These are phyloP conservation scores for Cyclocybe cylindracea DNA, from an alignment of 768 basidiomycete species.

Conservation along the genomic window DNA sequence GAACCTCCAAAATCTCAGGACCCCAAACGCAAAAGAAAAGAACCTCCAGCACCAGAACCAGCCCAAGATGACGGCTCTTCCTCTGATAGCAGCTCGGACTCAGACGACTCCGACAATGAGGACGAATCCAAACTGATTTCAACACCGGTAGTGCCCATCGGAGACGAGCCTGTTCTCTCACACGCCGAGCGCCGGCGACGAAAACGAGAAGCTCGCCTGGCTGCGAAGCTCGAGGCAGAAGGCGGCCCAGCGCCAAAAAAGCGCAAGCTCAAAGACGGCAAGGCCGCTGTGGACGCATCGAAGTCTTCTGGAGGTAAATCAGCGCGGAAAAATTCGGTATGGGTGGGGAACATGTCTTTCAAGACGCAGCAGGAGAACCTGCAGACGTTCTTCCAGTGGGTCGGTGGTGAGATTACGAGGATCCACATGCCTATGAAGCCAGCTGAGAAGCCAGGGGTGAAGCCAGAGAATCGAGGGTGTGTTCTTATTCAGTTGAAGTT, in stretches of 20 bases:
- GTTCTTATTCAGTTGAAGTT: constrained; percentile 27
- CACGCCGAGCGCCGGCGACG: constrained; percentile 73
- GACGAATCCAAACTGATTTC: constrained; percentile 4
- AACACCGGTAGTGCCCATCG: constrained; percentile 5
- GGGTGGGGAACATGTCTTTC: constrained; percentile 95
- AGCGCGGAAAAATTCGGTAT: constrained; percentile 78
- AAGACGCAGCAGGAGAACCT: constrained; percentile 82
- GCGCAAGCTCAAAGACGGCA: constrained; percentile 44
- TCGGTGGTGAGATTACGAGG: constrained; percentile 68
- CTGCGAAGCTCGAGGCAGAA: constrained; percentile 23
- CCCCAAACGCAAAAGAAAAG: constrained; percentile 30
- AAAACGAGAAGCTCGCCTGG: constrained; percentile 46
- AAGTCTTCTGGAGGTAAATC: constrained; percentile 35
- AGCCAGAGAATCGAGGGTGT: constrained; percentile 79
- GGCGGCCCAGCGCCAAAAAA: constrained; percentile 39
- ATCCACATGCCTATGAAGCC: constrained; percentile 86
- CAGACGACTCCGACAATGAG: constrained; percentile 11
- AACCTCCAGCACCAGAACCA: constrained; percentile 29
- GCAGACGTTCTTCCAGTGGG: constrained; percentile 65
- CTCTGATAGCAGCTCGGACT: constrained; percentile 10
- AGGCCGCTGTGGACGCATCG: constrained; percentile 20
- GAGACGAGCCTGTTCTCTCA: constrained; percentile 59
- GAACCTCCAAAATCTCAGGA: constrained; percentile 21
- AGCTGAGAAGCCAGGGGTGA: constrained; percentile 43
- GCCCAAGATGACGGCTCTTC: constrained; percentile 1